Percentiles rank a stretch among this genome's conserved stretches.
Evolutionary conservation across 345 rosid genomes (phyloP).

Genomic region (Garcia nutans): DNA sequence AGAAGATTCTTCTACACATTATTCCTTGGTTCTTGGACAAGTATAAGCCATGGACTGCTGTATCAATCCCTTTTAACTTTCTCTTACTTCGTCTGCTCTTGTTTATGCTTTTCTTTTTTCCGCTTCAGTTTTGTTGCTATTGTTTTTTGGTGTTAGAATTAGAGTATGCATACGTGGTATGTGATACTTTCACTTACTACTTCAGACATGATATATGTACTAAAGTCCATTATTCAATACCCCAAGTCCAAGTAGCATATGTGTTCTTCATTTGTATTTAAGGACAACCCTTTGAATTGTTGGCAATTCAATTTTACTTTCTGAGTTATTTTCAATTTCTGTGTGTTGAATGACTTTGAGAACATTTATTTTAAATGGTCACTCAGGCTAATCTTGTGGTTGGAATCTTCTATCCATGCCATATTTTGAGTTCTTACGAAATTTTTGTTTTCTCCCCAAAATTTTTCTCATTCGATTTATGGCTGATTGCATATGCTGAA

Average conservation of each 20-base stretch:
- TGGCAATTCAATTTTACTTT: background rate
- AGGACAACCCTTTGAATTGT: too few relatives aligned
- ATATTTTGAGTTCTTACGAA: background rate
- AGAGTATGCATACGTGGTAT: too few relatives aligned
- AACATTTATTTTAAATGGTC: background rate
- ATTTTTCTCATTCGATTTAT: constrained; percentile 6
- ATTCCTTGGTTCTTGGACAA: constrained; percentile 95
- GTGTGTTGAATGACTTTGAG: background rate
- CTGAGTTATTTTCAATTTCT: background rate
- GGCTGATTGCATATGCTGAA: constrained; percentile 13
- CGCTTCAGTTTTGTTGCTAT: background rate
- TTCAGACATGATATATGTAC: background rate
- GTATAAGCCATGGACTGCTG: constrained; percentile 98
- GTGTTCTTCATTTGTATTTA: too few relatives aligned
- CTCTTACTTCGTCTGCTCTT: constrained; percentile 3
- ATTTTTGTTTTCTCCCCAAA: background rate
- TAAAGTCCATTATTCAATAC: too few relatives aligned
- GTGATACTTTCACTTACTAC: too few relatives aligned
- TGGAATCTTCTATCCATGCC: background rate
- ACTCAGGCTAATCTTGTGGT: background rate
- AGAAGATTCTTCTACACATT: constrained; percentile 85
- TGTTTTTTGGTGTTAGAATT: background rate
- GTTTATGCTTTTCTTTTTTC: background rate
- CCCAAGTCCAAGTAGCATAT: too few relatives aligned
- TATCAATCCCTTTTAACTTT: constrained; percentile 29